Base-by-base conservation (phyloP, 2,329 filamentous ascomycete genomes). In the Fusarium nisikadoi region DNA sequence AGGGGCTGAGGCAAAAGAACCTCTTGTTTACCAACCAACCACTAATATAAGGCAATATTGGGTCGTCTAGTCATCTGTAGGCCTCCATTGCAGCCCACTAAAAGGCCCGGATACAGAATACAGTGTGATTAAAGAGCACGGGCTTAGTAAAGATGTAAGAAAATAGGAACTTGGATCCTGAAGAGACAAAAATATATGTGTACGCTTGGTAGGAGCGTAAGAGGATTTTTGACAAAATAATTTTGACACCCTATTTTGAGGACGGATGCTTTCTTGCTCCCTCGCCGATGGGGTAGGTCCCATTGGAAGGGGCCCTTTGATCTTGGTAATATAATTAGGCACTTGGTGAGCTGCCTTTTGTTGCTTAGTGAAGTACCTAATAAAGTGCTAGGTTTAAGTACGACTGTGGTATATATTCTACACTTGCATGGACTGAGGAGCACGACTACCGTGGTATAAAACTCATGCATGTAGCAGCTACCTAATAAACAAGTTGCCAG, bases 11-110 rank as follows among this genome's bases (percentile, higher is more conserved):
- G 56, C 61, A 49, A 58, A 72, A 61, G 56, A 67, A 62, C 65
- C 53, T 66, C 43, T 38, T 69, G 35, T 43, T 55, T 68, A 49
- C 49, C 49, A 67, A 62, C 50, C 62, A 73, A 36, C 56, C 55
- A 61, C 64, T 46, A 68, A 64, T 31, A 62, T 35, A 50, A 25
- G 29, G n/a, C 35, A 71, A 71, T 73, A 47, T 65, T 55, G 58
- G 68, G 50, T 68, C 36, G 43, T 58, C 55, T 64, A 58, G 65
- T 46, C 53, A 23, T 41, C 52, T 46, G 36, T 65, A 27, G 43
- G 56, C 43, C 36, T 50, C 45, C 35, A 45, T 41, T 41, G 38
- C 41, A 61, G 57, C 19, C 70, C 70, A 73, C 70, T 64, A 60
- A 71, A 58, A 73, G 56, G 56, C 65, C 70, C 47, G 53, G 62